Percentiles rank a stretch among this genome's conserved stretches.
Evolutionary conservation across 2,329 filamentous ascomycete genomes (phyloP).

Genomic region (Diaporthe citrichinensis): DNA sequence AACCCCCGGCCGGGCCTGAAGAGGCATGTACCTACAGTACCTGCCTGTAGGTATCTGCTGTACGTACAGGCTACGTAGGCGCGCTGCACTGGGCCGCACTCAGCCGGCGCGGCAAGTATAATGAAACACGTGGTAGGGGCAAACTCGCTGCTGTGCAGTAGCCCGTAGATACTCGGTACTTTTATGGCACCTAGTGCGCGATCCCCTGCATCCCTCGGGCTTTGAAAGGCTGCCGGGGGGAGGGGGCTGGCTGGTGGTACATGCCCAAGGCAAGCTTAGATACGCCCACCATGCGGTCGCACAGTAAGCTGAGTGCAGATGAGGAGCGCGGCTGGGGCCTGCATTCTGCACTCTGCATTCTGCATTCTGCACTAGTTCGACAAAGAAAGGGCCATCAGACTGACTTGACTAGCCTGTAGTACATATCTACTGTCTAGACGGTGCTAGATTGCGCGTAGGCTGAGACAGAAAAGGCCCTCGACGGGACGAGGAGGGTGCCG

Average conservation of each 20-base stretch:
- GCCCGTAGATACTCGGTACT: constrained; percentile 30
- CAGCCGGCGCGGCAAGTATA: constrained; percentile 28
- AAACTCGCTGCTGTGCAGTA: constrained; percentile 34
- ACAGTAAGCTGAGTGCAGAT: constrained; percentile 21
- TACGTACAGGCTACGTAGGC: background rate
- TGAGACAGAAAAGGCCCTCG: constrained; percentile 14
- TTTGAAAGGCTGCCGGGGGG: constrained; percentile 24
- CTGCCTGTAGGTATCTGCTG: no score
- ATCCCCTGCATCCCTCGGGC: constrained; percentile 32
- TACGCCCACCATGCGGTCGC: background rate
- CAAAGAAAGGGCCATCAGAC: constrained; percentile 5
- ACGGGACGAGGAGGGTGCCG: background rate
- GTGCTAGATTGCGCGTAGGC: background rate
- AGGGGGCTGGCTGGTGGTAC: background rate
- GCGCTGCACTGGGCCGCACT: background rate
- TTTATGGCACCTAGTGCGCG: constrained; percentile 17
- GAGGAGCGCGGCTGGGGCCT: constrained; percentile 6
- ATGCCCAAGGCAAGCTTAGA: background rate
- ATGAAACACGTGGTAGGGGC: constrained; percentile 34
- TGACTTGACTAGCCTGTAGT: background rate
- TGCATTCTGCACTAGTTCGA: background rate
- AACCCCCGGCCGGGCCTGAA: background rate
- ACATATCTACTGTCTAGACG: background rate
- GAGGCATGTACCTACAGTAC: background rate
- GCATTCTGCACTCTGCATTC: background rate